Evolutionary conservation across 2,329 filamentous ascomycete species (phyloP).

Genomic region (Fusarium sp.): DNA sequence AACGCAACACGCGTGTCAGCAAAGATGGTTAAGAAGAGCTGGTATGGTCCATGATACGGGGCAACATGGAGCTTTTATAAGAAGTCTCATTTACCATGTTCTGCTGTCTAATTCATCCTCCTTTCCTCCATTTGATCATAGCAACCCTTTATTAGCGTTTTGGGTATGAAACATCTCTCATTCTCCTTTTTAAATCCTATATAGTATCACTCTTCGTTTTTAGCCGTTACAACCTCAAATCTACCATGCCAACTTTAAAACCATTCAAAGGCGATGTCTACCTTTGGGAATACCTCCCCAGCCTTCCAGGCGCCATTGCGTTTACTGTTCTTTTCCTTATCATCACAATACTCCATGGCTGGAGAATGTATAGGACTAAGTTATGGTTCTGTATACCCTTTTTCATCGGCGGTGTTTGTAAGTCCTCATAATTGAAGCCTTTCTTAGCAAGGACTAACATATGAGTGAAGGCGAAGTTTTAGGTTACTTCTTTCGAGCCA

Average conservation of each 20-base stretch:
- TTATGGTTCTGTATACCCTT: conserved; percentile 65
- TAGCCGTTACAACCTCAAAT: no score
- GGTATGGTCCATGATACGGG: rapidly evolving
- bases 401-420: conserved; percentile 61
- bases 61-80: rapidly evolving
- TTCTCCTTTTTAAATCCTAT: no score
- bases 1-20: conserved; percentile 42
- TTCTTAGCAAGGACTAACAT: neutral
- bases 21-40: rapidly evolving
- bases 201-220: neutral
- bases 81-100: neutral
- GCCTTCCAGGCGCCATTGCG: conserved; percentile 58
- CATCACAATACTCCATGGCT: conserved; percentile 57
- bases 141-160: neutral
- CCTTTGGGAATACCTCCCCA: conserved; percentile 56
- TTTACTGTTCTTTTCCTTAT: conserved; percentile 61
- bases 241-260: conserved; percentile 19
- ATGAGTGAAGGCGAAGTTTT: conserved; percentile 12
- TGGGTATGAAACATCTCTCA: no score
- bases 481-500: conserved; percentile 31
- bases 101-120: neutral
- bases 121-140: neutral
- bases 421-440: conserved; percentile 18
- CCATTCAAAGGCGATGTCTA: conserved; percentile 19
- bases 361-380: conserved; percentile 57